Base-by-base conservation (phyloP, 257 asterid genomes). In the Galeopsis tetrahit region DNA sequence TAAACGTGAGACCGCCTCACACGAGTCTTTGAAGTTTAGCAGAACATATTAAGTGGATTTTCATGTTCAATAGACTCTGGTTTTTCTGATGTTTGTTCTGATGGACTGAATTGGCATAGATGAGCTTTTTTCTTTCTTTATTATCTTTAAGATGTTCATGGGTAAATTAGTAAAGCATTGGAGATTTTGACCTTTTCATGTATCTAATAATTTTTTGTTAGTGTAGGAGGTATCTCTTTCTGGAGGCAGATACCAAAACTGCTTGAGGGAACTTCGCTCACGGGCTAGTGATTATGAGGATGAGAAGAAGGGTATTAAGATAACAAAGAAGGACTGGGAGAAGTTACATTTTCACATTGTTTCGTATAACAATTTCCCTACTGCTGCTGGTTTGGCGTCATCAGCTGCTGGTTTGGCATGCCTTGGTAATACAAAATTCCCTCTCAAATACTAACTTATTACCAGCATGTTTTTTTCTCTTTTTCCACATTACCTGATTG, bases 321-420 rank as follows among this genome's bases (percentile, higher is more conserved):
- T 95, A 68, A 49, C 86, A 0, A 95, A 89, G 58, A 82, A 85
- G 77, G 97, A 95, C 69, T 92, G 97, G 99, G 91, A 92, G 83
- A 90, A 90, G 71, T 78, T 95, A 77, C 96, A 86, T 59, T 70
- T 95, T 28, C 98, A 92, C 68, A 65, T 95, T 81, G 98, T 88
- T 80, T 95, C 99, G 32, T 90, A 86, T 75, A 95, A 95, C 79
- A 95, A 95, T 82, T 95, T 95, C 72, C 98, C 97, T 28, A 95
- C 99, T 71, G 99, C 98, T 69, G 99, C 99, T 82, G 99, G 98
- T 42, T 83, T 95, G 89, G 99, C 99, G 44, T 95, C 98, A 78
- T 95, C 99, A 0, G 99, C 99, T 84, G 97, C 98, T 78, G 98
- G 99, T 68, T 87, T 95, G 74, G 99, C 99, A 21, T 95, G 99